phyloP scores from a whole-genome alignment of 2,329 filamentous ascomycete genomes.

The Cladophialophora yegresii region DNA sequence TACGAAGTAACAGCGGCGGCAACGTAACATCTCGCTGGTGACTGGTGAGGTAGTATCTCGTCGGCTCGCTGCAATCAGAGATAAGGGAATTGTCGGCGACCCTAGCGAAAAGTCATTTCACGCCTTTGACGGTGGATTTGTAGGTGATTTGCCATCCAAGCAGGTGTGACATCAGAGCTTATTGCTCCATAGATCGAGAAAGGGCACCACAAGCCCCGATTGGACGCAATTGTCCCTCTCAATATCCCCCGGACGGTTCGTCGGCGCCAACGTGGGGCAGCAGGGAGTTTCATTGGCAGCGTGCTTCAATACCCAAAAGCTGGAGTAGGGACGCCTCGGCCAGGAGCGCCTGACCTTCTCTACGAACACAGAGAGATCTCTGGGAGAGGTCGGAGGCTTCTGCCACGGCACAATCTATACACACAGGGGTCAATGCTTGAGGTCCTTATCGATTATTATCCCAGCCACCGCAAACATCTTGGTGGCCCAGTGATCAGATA shows the following conservation, averaged over 20 bases:
- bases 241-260: not conserved
- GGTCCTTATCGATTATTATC: not conserved
- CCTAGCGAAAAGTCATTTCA: not conserved
- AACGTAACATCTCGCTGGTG: not conserved
- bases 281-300: not conserved
- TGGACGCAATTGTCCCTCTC: not conserved
- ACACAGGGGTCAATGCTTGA: not conserved
- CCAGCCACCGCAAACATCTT: not conserved
- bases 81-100: not conserved
- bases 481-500: not conserved
- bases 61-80: slow-evolving; percentile 7
- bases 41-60: not conserved
- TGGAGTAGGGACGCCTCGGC: not conserved
- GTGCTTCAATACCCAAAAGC: not conserved
- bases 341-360: not conserved
- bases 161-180: not conserved
- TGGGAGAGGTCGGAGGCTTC: not conserved
- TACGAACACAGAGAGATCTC: not conserved
- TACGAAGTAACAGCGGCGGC: not conserved
- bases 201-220: not conserved
- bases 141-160: not conserved
- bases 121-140: not conserved
- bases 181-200: not conserved
- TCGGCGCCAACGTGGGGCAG: not conserved
- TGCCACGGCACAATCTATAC: not conserved